phyloP scores from a whole-genome alignment of 2,329 filamentous ascomycete species.

The Fusarium sacchari region DNA sequence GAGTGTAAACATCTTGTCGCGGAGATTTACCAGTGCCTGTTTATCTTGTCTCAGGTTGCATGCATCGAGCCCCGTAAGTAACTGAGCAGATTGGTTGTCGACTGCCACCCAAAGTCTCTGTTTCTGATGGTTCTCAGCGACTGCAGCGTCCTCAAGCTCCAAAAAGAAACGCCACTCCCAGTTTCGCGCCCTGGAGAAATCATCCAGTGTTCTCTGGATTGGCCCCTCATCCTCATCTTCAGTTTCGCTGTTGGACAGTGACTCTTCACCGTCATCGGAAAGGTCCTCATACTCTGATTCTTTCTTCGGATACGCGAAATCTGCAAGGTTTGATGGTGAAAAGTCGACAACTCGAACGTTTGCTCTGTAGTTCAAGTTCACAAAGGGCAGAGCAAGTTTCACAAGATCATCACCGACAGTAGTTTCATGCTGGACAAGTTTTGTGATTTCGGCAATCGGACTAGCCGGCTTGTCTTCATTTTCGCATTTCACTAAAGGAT shows the following conservation, averaged over 20 bases:
- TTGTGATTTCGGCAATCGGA: slow-evolving; percentile 53
- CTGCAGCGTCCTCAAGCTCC: slow-evolving; percentile 75
- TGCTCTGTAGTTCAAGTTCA: slow-evolving; percentile 75
- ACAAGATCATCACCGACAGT: slow-evolving; percentile 52
- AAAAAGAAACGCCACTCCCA: slow-evolving; percentile 92
- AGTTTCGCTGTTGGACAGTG: slow-evolving; percentile 13
- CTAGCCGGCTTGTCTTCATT: slow-evolving; percentile 50
- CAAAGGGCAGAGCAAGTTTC: slow-evolving; percentile 71
- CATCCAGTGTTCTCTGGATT: slow-evolving; percentile 36
- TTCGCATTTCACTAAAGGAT: slow-evolving; percentile 58
- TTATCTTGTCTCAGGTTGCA: slow-evolving; percentile 65
- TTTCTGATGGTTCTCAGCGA: slow-evolving; percentile 46
- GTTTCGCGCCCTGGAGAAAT: slow-evolving; percentile 40
- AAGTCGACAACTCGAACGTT: slow-evolving; percentile 85
- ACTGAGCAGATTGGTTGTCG: slow-evolving; percentile 63
- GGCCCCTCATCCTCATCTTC: slow-evolving; percentile 16
- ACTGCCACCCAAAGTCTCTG: slow-evolving; percentile 74
- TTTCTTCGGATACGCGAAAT: slow-evolving; percentile 69
- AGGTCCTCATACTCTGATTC: slow-evolving; percentile 60
- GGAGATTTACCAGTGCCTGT: slow-evolving; percentile 61
- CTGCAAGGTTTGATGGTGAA: slow-evolving; percentile 72
- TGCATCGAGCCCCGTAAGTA: slow-evolving; percentile 60
- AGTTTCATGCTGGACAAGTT: slow-evolving; percentile 54
- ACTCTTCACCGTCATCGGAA: slow-evolving; percentile 52
- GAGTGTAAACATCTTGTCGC: slow-evolving; percentile 77